Conservation (phyloP, 208 protist species). For the Novymonas esmeraldas region DNA sequence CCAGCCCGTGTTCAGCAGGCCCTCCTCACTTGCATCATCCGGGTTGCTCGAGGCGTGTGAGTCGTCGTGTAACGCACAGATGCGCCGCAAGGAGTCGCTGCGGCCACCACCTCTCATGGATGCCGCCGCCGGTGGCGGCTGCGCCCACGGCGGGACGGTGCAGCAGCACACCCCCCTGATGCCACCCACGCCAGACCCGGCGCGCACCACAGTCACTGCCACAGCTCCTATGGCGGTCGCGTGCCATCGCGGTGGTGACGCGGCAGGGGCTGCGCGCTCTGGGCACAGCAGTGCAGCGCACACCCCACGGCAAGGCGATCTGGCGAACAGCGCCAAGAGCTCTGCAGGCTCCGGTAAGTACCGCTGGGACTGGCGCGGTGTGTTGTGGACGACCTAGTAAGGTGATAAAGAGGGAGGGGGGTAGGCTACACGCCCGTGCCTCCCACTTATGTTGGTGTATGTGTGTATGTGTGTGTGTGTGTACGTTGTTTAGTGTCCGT, state of each 20-base stretch:
- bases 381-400: conserved; percentile 10
- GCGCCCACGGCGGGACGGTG: neutral
- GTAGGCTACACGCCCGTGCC: too few relatives aligned
- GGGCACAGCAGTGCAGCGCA: conserved; percentile 13
- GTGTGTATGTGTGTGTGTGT: too few relatives aligned
- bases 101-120: conserved; percentile 4
- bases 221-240: neutral
- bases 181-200: neutral
- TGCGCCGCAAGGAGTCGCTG: conserved; percentile 6
- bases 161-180: conserved; percentile 4
- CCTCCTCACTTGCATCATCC: conserved; percentile 6
- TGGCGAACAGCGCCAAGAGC: conserved; percentile 24
- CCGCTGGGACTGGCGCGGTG: conserved; percentile 47
- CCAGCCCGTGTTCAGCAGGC: conserved; percentile 15
- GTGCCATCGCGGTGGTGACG: neutral
- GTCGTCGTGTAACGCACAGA: neutral
- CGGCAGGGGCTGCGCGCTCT: neutral
- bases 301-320: conserved; percentile 15
- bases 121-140: neutral
- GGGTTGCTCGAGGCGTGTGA: conserved; percentile 1
- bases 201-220: neutral
- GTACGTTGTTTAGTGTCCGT: too few relatives aligned
- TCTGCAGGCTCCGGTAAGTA: conserved; percentile 40
- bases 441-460: too few relatives aligned
- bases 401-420: neutral